These are phyloP conservation scores for Aureobasidium pullulans DNA, from an alignment of 2,329 filamentous ascomycete genomes.

Conservation along the genomic window DNA sequence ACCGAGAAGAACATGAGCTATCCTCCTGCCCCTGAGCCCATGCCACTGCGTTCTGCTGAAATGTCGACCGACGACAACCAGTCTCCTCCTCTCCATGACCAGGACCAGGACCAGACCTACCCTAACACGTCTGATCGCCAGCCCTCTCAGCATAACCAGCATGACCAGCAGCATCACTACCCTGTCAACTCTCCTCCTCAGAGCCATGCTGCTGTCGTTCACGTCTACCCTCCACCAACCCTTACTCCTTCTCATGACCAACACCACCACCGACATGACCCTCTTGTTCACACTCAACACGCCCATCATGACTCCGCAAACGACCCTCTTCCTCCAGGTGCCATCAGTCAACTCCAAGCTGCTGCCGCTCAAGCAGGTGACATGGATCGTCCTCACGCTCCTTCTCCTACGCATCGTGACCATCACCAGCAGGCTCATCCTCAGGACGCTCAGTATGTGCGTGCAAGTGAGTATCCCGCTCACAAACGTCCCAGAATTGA, in stretches of 20 bases:
- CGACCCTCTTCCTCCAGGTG: slow-evolving; percentile 28
- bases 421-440: neutral
- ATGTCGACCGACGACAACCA: neutral
- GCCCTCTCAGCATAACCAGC: neutral
- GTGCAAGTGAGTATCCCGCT: slow-evolving; percentile 9
- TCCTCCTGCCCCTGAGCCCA: slow-evolving; percentile 64
- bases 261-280: slow-evolving; percentile 22
- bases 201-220: neutral
- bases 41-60: neutral
- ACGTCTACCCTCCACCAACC: neutral
- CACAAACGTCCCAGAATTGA: slow-evolving; percentile 5
- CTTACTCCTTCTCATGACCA: neutral
- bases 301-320: slow-evolving; percentile 16
- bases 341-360: slow-evolving; percentile 30
- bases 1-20: slow-evolving; percentile 77
- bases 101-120: neutral
- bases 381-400: neutral
- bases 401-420: neutral
- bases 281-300: neutral
- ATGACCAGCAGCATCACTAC: neutral
- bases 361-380: slow-evolving; percentile 24
- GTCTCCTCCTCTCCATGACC: neutral
- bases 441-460: slow-evolving; percentile 3
- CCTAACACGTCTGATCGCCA: neutral
- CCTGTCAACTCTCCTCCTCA: slow-evolving; percentile 4